phyloP scores from a whole-genome alignment of 1,139 yeast species.

The Magnusiomyces suaveolens region DNA sequence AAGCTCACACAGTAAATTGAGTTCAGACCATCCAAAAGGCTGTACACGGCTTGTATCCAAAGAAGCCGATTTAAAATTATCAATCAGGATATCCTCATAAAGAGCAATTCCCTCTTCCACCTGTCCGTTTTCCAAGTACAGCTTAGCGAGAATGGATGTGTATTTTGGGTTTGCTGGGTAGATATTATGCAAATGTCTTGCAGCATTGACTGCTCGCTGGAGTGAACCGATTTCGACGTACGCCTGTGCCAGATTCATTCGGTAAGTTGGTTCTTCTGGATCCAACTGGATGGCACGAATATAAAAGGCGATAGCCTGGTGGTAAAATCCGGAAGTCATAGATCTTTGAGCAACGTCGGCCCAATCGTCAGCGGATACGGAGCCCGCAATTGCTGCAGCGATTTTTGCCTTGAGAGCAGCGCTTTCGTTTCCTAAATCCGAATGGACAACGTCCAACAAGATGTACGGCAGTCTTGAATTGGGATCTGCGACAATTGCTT shows the following conservation, averaged over 20 bases:
- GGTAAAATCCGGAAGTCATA: constrained; percentile 55
- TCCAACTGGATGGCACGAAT: constrained; percentile 60
- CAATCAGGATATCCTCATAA: constrained; percentile 40
- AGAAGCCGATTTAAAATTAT: constrained; percentile 19
- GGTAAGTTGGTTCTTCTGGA: constrained; percentile 43
- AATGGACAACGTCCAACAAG: constrained; percentile 75
- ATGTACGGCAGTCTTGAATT: constrained; percentile 75
- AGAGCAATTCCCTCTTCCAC: constrained; percentile 71
- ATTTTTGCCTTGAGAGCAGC: constrained; percentile 78
- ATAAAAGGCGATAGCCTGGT: constrained; percentile 80
- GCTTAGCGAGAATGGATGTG: constrained; percentile 64
- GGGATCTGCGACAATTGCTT: constrained; percentile 69
- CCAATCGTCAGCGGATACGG: constrained; percentile 77
- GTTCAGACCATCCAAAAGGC: constrained; percentile 74
- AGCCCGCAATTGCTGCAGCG: constrained; percentile 72
- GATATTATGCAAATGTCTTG: constrained; percentile 50
- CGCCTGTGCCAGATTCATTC: constrained; percentile 45
- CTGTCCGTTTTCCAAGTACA: constrained; percentile 66
- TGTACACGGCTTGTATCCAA: constrained; percentile 20
- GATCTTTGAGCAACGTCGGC: constrained; percentile 71
- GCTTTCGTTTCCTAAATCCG: constrained; percentile 53
- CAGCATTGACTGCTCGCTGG: constrained; percentile 67
- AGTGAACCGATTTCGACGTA: constrained; percentile 55
- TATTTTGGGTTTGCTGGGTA: constrained; percentile 56
- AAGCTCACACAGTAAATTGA: constrained; percentile 73